These are phyloP conservation scores for Scheffersomyces lignicola DNA, from an alignment of 1,139 yeast genomes.

Conservation along the genomic window DNA sequence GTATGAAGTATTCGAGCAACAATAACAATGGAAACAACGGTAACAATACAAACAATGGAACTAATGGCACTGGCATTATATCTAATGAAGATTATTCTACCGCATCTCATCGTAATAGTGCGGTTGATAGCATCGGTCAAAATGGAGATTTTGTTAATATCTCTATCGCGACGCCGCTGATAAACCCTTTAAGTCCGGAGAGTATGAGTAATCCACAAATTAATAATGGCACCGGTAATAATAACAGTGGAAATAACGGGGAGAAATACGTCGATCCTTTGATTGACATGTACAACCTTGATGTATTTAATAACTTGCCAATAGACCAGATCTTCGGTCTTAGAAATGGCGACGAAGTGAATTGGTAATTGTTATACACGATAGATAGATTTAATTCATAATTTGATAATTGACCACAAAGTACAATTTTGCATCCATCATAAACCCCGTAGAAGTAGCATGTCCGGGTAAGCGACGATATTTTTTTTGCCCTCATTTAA, in stretches of 20 bases:
- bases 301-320: conserved; percentile 1
- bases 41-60: not conserved
- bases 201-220: not conserved
- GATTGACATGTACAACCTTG: not conserved
- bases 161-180: not conserved
- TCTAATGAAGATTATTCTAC: not conserved
- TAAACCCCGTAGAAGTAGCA: not conserved
- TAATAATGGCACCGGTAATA: not conserved
- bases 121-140: not conserved
- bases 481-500: no score
- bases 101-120: not conserved
- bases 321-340: conserved; percentile 2
- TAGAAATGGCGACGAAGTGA: not conserved
- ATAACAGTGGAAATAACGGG: not conserved
- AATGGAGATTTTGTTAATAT: not conserved
- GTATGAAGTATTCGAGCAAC: conserved; percentile 22
- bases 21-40: conserved; percentile 1
- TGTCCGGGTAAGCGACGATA: conserved; percentile 3
- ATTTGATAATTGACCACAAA: not conserved
- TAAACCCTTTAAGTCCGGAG: conserved; percentile 4
- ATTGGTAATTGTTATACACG: conserved; percentile 1
- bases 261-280: conserved; percentile 1
- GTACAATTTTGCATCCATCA: conserved; percentile 1
- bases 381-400: not conserved
- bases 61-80: conserved; percentile 1